Base-by-base conservation (phyloP, 768 basidiomycete genomes). In the Mrakia blollopis region DNA sequence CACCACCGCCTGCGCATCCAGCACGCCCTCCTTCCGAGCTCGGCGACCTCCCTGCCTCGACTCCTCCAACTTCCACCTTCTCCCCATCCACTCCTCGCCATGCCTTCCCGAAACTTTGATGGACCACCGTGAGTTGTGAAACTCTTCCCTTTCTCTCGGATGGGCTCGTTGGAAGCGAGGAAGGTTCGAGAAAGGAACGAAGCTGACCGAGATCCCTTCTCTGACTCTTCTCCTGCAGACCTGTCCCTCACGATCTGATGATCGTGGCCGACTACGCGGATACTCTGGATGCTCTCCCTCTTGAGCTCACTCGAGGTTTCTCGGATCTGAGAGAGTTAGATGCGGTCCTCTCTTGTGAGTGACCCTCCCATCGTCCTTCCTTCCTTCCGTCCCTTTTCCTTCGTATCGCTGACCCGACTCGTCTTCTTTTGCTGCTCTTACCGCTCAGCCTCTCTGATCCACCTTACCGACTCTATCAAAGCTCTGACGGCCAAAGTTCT, bases 301-400 rank as follows among this genome's bases (percentile, higher is more conserved):
- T 92, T 79, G 94, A 97, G 85, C 90, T 99, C 84, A 96, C 96
- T 18, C 90, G 93, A 84, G 91, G 90, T 84, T 92, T 97, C 83
- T 92, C 91, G 16, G 97, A 99, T 87, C 89, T 99, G 73, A 92
- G 94, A 79, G 97, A 99, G 85, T 92, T 99, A 85, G 97, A 98
- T 84, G 97, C 96, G 76, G 97, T 99, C 77, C 88, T 99, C 9
- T 82, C 82, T 67, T 80, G 85, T 86, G 41, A 77, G 85, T 81
- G 14, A 2, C 47, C 10, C 8, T 73, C 62, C 21, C 47, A 50
- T 32, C 30, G 37, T 18, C 75, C 69, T 18, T 10, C 16, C 23
- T 61, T 57, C 37, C 72, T 37, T 44, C 32, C 62, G 23, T 35
- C 21, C 32, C 30, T 67, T 37, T 13, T 60, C 11, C 73, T 68